Evolutionary conservation across 331 rosid species (phyloP).

Genomic region (Acacia pycnantha): DNA sequence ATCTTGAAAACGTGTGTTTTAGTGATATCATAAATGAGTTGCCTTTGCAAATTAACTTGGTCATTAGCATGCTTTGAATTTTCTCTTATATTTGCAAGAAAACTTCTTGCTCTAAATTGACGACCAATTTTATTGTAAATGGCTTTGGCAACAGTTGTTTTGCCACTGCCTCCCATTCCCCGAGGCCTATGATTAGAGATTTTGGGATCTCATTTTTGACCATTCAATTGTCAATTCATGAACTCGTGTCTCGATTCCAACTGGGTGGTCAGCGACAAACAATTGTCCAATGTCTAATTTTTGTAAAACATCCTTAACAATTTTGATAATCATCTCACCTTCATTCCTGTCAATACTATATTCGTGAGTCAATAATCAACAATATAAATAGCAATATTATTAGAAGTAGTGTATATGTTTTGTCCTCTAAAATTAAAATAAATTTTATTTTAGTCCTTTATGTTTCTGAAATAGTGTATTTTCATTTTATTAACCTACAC

Average conservation of each 20-base stretch:
- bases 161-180: background rate
- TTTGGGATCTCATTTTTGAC: too few relatives aligned
- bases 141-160: background rate
- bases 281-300: background rate
- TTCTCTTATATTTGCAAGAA: too few relatives aligned
- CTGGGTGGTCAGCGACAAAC: background rate
- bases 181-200: background rate
- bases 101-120: background rate
- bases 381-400: background rate
- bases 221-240: background rate
- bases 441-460: too few relatives aligned
- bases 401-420: too few relatives aligned
- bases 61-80: too few relatives aligned
- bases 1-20: too few relatives aligned
- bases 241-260: background rate
- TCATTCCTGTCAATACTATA: background rate
- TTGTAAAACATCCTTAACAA: background rate
- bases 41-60: too few relatives aligned
- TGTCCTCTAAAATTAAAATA: too few relatives aligned
- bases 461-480: too few relatives aligned
- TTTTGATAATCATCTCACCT: background rate
- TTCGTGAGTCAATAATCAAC: background rate
- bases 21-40: too few relatives aligned
- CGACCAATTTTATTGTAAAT: background rate
- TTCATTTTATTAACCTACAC: too few relatives aligned